Evolutionary conservation across 805 yeast genomes (phyloP).

Genomic region (Candida mattraensis): DNA sequence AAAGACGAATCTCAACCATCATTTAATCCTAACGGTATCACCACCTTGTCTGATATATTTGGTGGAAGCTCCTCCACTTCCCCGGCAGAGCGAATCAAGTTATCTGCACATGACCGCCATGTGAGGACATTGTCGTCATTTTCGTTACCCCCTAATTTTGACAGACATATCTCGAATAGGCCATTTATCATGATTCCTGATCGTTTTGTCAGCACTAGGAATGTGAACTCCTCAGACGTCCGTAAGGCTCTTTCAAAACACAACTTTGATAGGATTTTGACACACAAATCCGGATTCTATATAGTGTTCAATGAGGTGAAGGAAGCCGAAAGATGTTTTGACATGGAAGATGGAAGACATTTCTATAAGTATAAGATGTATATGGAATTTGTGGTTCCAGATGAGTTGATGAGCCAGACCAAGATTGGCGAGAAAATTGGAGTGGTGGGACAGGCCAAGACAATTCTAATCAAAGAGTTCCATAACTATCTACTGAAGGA

Average conservation of each 20-base stretch:
- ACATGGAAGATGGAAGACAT: slow-evolving; percentile 56
- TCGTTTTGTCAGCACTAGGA: slow-evolving; percentile 46
- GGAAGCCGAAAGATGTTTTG: slow-evolving; percentile 62
- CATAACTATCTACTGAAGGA: slow-evolving; percentile 64
- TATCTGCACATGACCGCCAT: slow-evolving; percentile 34
- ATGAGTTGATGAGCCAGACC: slow-evolving; percentile 33
- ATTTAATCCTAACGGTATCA: too few species aligned
- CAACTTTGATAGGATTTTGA: slow-evolving; percentile 63
- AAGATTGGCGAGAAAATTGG: slow-evolving; percentile 29
- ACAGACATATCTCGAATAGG: slow-evolving; percentile 50
- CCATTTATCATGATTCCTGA: slow-evolving; percentile 59
- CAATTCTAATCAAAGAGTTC: slow-evolving; percentile 61
- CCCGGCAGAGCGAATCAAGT: slow-evolving; percentile 11
- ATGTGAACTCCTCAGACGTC: slow-evolving; percentile 54
- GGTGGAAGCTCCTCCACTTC: slow-evolving; percentile 10
- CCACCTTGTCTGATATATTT: slow-evolving; percentile 6
- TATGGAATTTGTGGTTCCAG: slow-evolving; percentile 60
- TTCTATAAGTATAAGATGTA: slow-evolving; percentile 47
- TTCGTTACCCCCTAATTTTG: slow-evolving; percentile 48
- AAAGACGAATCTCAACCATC: background rate
- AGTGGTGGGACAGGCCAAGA: slow-evolving; percentile 58
- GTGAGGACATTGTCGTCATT: slow-evolving; percentile 27
- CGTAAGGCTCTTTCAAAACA: slow-evolving; percentile 58
- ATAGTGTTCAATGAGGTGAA: slow-evolving; percentile 61
- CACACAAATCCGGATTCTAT: slow-evolving; percentile 66